Evolutionary conservation across 306 rosid species (phyloP).

Genomic region (Rubus parviflorus): DNA sequence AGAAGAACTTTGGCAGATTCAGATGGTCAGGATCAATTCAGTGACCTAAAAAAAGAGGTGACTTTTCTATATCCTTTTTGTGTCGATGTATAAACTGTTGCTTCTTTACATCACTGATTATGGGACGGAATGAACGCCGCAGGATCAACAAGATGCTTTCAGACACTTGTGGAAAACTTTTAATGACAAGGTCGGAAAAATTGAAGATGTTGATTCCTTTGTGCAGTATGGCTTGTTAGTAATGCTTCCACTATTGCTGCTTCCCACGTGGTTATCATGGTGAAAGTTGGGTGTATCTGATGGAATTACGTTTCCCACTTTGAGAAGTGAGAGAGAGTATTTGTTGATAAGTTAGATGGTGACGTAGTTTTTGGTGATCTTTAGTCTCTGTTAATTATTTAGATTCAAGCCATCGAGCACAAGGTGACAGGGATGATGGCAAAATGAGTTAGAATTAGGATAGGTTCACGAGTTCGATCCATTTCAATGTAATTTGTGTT

Average conservation of each 20-base stretch:
- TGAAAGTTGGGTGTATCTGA: slow-evolving; percentile 7
- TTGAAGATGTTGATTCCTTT: slow-evolving; percentile 56
- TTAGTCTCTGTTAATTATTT: not conserved
- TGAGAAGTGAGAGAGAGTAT: not conserved
- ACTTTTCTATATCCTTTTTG: slow-evolving; percentile 7
- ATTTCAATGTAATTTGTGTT: not conserved
- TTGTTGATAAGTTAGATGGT: not conserved
- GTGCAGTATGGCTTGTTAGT: slow-evolving; percentile 64
- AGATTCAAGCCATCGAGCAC: not conserved
- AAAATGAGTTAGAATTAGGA: not conserved
- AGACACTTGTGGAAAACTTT: slow-evolving; percentile 44
- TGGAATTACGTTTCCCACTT: not conserved
- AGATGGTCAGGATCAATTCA: slow-evolving; percentile 32
- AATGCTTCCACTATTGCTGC: slow-evolving; percentile 62
- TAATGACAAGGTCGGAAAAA: slow-evolving; percentile 34
- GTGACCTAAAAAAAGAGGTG: slow-evolving; percentile 44
- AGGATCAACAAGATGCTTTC: slow-evolving; percentile 45
- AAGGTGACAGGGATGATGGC: not conserved
- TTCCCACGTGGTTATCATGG: slow-evolving; percentile 57
- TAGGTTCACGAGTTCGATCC: not conserved
- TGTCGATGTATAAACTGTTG: not conserved
- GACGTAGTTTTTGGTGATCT: not conserved
- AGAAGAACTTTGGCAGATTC: slow-evolving; percentile 39
- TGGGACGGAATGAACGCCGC: slow-evolving; percentile 35
- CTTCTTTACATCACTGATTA: slow-evolving; percentile 17